Conservation (phyloP, 352 stramenopile genomes). For the Phytophthora palmivora region DNA sequence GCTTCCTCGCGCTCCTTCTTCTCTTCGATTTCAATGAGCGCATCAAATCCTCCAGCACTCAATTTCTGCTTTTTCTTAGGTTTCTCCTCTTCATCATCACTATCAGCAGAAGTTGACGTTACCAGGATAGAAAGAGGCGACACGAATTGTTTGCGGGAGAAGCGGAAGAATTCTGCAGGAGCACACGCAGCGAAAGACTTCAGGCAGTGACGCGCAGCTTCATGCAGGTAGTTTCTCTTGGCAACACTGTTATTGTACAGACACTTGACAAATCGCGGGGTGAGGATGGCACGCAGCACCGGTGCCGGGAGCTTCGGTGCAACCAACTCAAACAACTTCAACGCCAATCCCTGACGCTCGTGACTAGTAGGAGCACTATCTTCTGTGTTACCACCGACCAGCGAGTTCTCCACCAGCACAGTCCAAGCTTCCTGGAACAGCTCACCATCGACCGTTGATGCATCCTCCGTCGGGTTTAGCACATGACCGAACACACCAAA, state of each 20-base stretch:
- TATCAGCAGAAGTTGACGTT: slow-evolving; percentile 39
- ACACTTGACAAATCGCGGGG: slow-evolving; percentile 81
- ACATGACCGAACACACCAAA: slow-evolving; percentile 80
- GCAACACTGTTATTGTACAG: slow-evolving; percentile 84
- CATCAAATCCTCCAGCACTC: slow-evolving; percentile 63
- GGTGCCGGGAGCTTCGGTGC: slow-evolving; percentile 55
- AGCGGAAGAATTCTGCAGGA: slow-evolving; percentile 72
- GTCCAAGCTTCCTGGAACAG: slow-evolving; percentile 83
- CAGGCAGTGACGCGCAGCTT: slow-evolving; percentile 73
- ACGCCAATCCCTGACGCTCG: slow-evolving; percentile 75
- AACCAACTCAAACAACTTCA: slow-evolving; percentile 88
- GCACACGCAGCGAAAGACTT: slow-evolving; percentile 59
- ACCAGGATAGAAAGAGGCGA: slow-evolving; percentile 68
- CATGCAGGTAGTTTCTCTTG: slow-evolving; percentile 87
- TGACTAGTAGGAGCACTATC: slow-evolving; percentile 59
- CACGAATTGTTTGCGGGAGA: slow-evolving; percentile 75
- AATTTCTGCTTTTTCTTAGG: slow-evolving; percentile 49
- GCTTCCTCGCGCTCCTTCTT: slow-evolving; percentile 75
- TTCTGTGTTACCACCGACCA: slow-evolving; percentile 46
- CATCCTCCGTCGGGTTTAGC: slow-evolving; percentile 49
- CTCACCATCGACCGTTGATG: slow-evolving; percentile 59
- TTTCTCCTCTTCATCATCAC: slow-evolving; percentile 44
- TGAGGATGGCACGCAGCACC: slow-evolving; percentile 70
- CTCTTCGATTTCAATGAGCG: slow-evolving; percentile 79
- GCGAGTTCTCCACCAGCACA: slow-evolving; percentile 82